Base-by-base conservation (phyloP, 768 basidiomycete species). In the Cubamyces lactineus region DNA sequence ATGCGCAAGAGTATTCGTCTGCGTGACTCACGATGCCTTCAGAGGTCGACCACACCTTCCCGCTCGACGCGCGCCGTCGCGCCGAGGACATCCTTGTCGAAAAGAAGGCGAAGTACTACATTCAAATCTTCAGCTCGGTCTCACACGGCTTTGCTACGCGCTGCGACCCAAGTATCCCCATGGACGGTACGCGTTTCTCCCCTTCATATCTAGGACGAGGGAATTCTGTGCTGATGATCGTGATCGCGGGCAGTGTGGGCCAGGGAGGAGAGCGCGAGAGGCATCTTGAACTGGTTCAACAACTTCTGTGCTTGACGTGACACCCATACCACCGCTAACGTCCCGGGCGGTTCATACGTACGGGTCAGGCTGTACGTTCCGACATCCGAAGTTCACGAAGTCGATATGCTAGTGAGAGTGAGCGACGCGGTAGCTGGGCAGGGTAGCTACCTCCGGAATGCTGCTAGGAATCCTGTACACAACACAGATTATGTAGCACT, bases 41-140 rank as follows among this genome's bases (percentile, higher is more conserved):
- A 83, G 86, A 87, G 71, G 75, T 63, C 17, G 86, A 88, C 67
- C 61, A 65, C 1, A 79, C 84, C 0, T 87, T 88, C 75, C 77
- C 83, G 2, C 21, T 75, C 0, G 76, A 78, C 21, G 77, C 79
- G 0, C 84, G 86, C 30, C 81, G 80, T 24, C 75, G 79, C 1
- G 82, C 82, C 0, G 86, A 87, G 61, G 83, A 85, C 49, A 81
- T 86, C 12, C 70, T 88, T 12, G 75, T 78, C 7, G 80, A 80
- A 55, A 74, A 69, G n/a, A 84, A 84, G 59, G 79, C 80, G 0
- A 75, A 72, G 0, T 88, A 86, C 67, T 81, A 85, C 62, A 75
- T 86, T 60, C 85, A 87, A 49, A 67, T 84, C 16, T 87, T 87
- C 69, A 81, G 83, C 5, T 73, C 76, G 0, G 74, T 80, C 11